Percentiles rank a stretch among this genome's conserved stretches.
Conservation (phyloP, 331 rosid genomes). For the Quercus lobata region DNA sequence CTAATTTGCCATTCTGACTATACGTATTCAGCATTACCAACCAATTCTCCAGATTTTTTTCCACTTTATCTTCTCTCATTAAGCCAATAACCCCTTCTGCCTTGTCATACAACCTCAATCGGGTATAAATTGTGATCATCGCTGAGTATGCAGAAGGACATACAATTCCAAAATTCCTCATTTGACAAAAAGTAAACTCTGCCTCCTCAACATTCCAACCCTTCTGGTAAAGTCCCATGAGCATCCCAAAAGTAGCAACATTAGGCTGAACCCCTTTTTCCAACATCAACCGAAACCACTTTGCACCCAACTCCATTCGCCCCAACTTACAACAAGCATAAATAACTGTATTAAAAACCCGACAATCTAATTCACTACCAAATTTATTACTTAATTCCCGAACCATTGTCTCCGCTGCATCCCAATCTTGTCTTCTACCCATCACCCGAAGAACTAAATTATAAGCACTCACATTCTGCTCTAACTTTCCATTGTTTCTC, state of each 20-base stretch:
- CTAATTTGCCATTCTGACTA: constrained; percentile 80
- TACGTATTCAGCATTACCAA: constrained; percentile 63
- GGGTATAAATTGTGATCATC: constrained; percentile 70
- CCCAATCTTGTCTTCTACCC: constrained; percentile 60
- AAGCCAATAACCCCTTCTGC: constrained; percentile 58
- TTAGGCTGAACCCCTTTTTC: constrained; percentile 53
- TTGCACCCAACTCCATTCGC: constrained; percentile 35
- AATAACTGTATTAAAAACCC: constrained; percentile 67
- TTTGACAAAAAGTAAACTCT: constrained; percentile 52
- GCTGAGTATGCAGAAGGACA: constrained; percentile 75
- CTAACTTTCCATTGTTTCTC: constrained; percentile 58
- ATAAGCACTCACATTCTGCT: constrained; percentile 50
- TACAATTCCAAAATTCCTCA: constrained; percentile 51
- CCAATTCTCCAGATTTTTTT: constrained; percentile 65
- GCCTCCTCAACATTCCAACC: constrained; percentile 70
- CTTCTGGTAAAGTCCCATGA: constrained; percentile 77
- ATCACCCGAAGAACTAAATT: constrained; percentile 44
- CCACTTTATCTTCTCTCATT: constrained; percentile 46
- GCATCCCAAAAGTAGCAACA: constrained; percentile 68
- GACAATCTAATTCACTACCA: constrained; percentile 43
- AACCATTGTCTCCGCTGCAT: constrained; percentile 52
- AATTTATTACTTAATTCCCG: constrained; percentile 35
- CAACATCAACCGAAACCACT: constrained; percentile 77
- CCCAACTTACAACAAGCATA: constrained; percentile 54
- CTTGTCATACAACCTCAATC: constrained; percentile 52